Conservation (phyloP, 2,329 filamentous ascomycete species). For the Lecanoromycetidae sp. region DNA sequence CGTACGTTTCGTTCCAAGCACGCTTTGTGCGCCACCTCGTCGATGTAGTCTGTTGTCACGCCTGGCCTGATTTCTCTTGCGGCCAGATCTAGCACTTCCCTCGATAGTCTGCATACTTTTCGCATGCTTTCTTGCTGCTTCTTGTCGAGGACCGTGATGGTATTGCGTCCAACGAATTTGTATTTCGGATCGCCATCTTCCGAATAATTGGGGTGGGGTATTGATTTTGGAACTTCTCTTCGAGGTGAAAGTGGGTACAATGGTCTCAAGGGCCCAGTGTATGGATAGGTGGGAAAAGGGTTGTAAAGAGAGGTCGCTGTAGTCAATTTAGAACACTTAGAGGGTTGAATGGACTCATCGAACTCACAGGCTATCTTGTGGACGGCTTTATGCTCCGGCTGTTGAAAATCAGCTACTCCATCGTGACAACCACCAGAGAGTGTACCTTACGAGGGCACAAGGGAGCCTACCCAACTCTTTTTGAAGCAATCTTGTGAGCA, state of each 20-base stretch:
- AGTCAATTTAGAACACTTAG: constrained; percentile 67
- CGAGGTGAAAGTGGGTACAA: constrained; percentile 70
- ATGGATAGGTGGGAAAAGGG: constrained; percentile 79
- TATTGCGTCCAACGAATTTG: constrained; percentile 58
- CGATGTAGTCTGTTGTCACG: constrained; percentile 89
- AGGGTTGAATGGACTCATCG: not conserved
- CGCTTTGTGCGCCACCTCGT: constrained; percentile 88
- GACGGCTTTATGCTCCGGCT: constrained; percentile 70
- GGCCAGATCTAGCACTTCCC: constrained; percentile 88
- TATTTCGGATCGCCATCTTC: constrained; percentile 63
- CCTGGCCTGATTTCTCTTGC: constrained; percentile 76
- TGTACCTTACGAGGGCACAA: constrained; percentile 23
- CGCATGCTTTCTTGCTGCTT: constrained; percentile 80
- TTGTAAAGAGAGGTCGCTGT: constrained; percentile 83
- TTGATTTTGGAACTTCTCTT: constrained; percentile 64
- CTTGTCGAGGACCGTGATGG: constrained; percentile 69
- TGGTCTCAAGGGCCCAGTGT: constrained; percentile 68
- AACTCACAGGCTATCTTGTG: constrained; percentile 51
- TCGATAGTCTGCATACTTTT: constrained; percentile 72
- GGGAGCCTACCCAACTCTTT: constrained; percentile 75
- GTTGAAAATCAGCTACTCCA: constrained; percentile 12
- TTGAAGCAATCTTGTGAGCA: constrained; percentile 99
- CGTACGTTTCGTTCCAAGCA: constrained; percentile 83
- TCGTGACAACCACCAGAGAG: not conserved
- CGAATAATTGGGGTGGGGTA: constrained; percentile 78